Evolutionary conservation across 306 rosid genomes (phyloP).

Genomic region (Echinosophora koreensis): DNA sequence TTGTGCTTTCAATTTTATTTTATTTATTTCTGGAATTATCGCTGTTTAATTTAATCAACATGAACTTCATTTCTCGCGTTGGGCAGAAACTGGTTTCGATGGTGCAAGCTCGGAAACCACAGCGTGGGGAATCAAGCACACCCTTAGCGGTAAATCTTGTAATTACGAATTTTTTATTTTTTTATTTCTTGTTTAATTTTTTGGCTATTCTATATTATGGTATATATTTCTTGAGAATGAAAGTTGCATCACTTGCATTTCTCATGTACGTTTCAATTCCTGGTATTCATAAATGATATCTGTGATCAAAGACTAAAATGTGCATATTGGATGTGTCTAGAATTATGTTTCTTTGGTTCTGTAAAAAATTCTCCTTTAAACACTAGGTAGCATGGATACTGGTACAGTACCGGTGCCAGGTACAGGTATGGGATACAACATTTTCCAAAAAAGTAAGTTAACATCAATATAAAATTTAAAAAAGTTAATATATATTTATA

Average conservation of each 20-base stretch:
- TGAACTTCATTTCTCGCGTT: slow-evolving; percentile 43
- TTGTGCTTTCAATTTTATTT: slow-evolving; percentile 1
- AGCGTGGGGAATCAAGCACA: slow-evolving; percentile 44
- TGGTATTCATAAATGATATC: background rate
- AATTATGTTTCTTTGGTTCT: background rate
- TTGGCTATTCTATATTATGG: background rate
- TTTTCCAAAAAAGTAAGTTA: too few relatives aligned
- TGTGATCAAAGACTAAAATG: background rate
- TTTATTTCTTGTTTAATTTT: background rate
- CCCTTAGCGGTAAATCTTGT: slow-evolving; percentile 59
- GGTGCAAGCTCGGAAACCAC: slow-evolving; percentile 43
- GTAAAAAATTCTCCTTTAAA: background rate
- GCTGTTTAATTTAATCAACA: slow-evolving; percentile 11
- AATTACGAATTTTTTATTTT: background rate
- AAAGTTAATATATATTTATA: too few relatives aligned
- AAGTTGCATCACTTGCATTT: too few relatives aligned
- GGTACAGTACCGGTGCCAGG: too few relatives aligned
- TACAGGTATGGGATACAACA: too few relatives aligned
- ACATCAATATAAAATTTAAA: too few relatives aligned
- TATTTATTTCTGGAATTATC: background rate
- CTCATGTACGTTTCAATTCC: too few relatives aligned
- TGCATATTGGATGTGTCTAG: slow-evolving; percentile 13
- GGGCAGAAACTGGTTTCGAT: slow-evolving; percentile 54
- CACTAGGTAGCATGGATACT: background rate
- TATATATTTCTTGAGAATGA: background rate